These are phyloP conservation scores for California macrophylla DNA, from an alignment of 441 rosid species.

Conservation along the genomic window DNA sequence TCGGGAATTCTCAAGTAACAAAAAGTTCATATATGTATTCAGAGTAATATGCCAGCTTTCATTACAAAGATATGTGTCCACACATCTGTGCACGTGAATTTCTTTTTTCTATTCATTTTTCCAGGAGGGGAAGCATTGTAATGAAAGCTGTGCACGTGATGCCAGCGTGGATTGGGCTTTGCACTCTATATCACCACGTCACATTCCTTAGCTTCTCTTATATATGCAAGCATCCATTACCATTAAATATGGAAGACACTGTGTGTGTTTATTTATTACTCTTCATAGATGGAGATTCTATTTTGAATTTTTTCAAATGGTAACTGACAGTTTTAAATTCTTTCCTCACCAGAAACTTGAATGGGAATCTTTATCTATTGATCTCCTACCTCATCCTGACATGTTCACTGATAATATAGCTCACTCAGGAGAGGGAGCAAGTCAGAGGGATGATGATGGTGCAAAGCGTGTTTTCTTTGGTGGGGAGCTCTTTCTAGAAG, in stretches of 20 bases:
- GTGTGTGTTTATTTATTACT: not conserved
- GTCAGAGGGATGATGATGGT: slow-evolving; percentile 90
- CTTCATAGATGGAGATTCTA: slow-evolving; percentile 1
- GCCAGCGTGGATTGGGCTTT: not conserved
- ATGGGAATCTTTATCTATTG: slow-evolving; percentile 91
- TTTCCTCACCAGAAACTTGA: slow-evolving; percentile 72
- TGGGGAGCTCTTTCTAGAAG: slow-evolving; percentile 93
- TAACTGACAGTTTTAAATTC: slow-evolving; percentile 27
- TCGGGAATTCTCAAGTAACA: slow-evolving; percentile 67
- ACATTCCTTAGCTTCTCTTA: not conserved
- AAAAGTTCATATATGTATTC: slow-evolving; percentile 78
- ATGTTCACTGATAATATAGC: slow-evolving; percentile 89
- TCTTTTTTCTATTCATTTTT: not conserved
- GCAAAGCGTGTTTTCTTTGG: slow-evolving; percentile 98
- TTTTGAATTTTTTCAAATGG: slow-evolving; percentile 9
- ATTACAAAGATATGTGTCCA: not conserved
- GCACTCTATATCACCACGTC: not conserved
- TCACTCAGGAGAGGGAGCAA: slow-evolving; percentile 41
- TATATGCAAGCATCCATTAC: not conserved
- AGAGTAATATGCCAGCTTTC: slow-evolving; percentile 43
- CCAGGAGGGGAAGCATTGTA: not conserved
- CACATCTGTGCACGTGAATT: not conserved
- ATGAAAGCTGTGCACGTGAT: too few species aligned
- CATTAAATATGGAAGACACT: not conserved
- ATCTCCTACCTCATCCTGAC: slow-evolving; percentile 99